Conservation (phyloP, 2,329 filamentous ascomycete species). For the Penicillium sumatraense region DNA sequence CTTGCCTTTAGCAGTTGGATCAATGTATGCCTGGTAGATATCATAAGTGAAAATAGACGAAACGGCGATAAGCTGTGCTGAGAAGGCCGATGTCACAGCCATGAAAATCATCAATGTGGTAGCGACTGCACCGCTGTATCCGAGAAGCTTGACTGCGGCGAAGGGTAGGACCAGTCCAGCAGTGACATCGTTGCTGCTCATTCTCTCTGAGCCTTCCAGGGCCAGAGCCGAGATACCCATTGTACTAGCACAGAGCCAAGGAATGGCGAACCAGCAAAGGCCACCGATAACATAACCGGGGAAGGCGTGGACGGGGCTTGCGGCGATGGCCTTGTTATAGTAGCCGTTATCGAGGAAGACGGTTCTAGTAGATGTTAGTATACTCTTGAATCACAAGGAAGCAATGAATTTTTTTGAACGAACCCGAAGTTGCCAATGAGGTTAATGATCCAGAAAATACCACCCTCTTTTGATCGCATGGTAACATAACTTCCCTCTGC, state of each 20-base stretch:
- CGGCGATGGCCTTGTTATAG: constrained; percentile 92
- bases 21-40: constrained; percentile 84
- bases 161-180: constrained; percentile 85
- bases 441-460: constrained; percentile 91
- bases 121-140: constrained; percentile 77
- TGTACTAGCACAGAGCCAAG: constrained; percentile 85
- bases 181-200: constrained; percentile 74
- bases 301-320: constrained; percentile 80
- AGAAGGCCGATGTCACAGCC: constrained; percentile 84
- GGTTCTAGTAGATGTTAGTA: constrained; percentile 51
- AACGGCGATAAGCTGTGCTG: constrained; percentile 82
- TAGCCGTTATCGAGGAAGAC: constrained; percentile 87
- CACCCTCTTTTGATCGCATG: constrained; percentile 79
- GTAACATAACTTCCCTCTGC: constrained; percentile 81
- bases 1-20: constrained; percentile 74
- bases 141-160: constrained; percentile 80
- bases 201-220: constrained; percentile 75
- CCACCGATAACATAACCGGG: constrained; percentile 89
- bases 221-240: constrained; percentile 83
- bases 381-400: neutral
- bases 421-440: constrained; percentile 64
- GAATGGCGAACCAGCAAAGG: constrained; percentile 89
- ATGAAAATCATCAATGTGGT: constrained; percentile 85
- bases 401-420: constrained; percentile 2
- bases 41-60: constrained; percentile 90